Percentiles rank a stretch among this genome's conserved stretches.
Evolutionary conservation across 257 asterid genomes (phyloP).

Genomic region (Solanum phureja): DNA sequence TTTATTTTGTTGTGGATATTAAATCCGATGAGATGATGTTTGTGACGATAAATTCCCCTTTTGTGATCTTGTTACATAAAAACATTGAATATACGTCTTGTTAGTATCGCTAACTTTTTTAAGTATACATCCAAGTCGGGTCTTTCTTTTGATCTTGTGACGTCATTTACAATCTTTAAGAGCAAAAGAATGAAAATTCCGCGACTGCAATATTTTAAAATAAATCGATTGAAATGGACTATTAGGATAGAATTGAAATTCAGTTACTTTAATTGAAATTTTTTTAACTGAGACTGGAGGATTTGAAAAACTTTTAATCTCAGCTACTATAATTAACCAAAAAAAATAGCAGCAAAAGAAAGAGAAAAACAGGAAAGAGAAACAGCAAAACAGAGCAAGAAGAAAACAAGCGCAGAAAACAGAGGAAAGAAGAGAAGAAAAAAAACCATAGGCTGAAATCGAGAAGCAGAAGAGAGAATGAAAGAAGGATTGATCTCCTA

Average conservation of each 20-base stretch:
- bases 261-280: not conserved
- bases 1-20: not conserved
- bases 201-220: not conserved
- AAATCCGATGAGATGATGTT: not conserved
- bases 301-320: not conserved
- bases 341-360: not conserved
- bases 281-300: not conserved
- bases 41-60: not conserved
- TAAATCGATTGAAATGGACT: not conserved
- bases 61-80: not conserved
- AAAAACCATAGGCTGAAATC: not conserved
- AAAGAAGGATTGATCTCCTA: not conserved
- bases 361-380: not conserved
- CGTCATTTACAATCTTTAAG: not conserved
- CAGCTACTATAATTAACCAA: not conserved
- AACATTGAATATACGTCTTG: not conserved
- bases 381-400: no score
- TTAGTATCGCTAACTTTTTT: not conserved
- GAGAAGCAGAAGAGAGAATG: not conserved
- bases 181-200: not conserved
- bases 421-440: not conserved
- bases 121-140: not conserved
- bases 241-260: not conserved
- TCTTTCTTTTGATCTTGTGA: not conserved
- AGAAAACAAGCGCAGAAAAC: not conserved